Percentiles rank a stretch among this genome's conserved stretches.
phyloP scores from a whole-genome alignment of 2,329 filamentous ascomycete genomes.

The Beauveria caledonica region DNA sequence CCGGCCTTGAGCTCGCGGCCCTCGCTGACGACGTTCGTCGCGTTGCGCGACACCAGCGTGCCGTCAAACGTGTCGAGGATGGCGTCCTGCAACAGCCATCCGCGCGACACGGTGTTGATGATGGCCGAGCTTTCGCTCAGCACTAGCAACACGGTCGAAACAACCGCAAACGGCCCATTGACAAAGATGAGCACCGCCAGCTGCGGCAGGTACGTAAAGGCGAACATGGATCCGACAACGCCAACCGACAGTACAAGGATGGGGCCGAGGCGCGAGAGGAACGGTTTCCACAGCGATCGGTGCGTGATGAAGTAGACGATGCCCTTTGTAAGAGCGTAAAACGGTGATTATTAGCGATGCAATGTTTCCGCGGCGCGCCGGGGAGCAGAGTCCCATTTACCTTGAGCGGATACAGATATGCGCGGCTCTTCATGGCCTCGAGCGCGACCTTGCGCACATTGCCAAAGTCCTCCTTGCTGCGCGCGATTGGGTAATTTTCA shows the following conservation, averaged over 20 bases:
- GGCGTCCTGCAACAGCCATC: slow-evolving; percentile 72
- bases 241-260: slow-evolving; percentile 63
- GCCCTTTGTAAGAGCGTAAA: slow-evolving; percentile 32
- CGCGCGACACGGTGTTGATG: slow-evolving; percentile 50
- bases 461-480: slow-evolving; percentile 61
- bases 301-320: slow-evolving; percentile 52
- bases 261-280: slow-evolving; percentile 45
- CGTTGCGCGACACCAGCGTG: slow-evolving; percentile 44
- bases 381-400: slow-evolving; percentile 21
- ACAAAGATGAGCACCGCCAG: slow-evolving; percentile 74
- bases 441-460: slow-evolving; percentile 55
- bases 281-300: slow-evolving; percentile 49
- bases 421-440: slow-evolving; percentile 64
- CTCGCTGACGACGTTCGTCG: slow-evolving; percentile 56
- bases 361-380: neutral
- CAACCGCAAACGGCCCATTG: slow-evolving; percentile 72
- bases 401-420: slow-evolving; percentile 82
- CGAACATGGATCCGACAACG: slow-evolving; percentile 75
- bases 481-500: slow-evolving; percentile 1
- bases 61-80: slow-evolving; percentile 87
- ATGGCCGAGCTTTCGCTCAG: slow-evolving; percentile 54
- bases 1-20: slow-evolving; percentile 64
- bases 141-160: slow-evolving; percentile 62
- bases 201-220: slow-evolving; percentile 80
- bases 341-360: neutral